Percentiles rank a stretch among this genome's conserved stretches.
Evolutionary conservation across 2,329 filamentous ascomycete genomes (phyloP).

Genomic region (Colletotrichum abscissum): DNA sequence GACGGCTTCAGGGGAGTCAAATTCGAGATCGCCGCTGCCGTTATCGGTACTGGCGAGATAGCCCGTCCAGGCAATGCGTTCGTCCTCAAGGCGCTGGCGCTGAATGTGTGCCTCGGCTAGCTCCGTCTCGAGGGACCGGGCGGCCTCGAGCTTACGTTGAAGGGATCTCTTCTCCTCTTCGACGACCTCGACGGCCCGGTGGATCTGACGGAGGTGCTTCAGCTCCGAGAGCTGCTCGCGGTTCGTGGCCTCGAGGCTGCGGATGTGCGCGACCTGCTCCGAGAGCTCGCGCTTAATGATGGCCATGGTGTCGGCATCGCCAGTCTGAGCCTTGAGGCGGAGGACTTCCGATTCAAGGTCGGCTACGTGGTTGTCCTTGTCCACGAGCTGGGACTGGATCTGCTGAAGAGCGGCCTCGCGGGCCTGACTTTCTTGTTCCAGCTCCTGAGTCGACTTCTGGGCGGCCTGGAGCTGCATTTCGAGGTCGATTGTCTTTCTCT

Average conservation of each 20-base stretch:
- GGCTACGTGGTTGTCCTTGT: constrained; percentile 78
- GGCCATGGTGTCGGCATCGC: constrained; percentile 85
- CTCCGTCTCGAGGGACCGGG: constrained; percentile 80
- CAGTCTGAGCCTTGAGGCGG: constrained; percentile 85
- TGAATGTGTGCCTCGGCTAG: constrained; percentile 84
- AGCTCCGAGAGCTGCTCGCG: constrained; percentile 84
- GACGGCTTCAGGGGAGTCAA: constrained; percentile 88
- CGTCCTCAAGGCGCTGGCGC: constrained; percentile 88
- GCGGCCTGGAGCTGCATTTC: constrained; percentile 61
- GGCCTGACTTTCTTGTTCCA: constrained; percentile 67
- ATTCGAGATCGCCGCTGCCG: constrained; percentile 72
- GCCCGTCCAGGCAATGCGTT: constrained; percentile 86
- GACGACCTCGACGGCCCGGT: constrained; percentile 91
- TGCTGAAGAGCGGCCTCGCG: constrained; percentile 68
- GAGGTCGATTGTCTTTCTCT: constrained; percentile 66
- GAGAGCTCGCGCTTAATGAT: constrained; percentile 89
- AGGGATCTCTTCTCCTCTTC: constrained; percentile 94
- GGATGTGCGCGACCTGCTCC: constrained; percentile 93
- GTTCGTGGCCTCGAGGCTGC: constrained; percentile 82
- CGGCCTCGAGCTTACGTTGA: constrained; percentile 79
- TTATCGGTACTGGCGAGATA: constrained; percentile 78
- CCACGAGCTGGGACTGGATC: constrained; percentile 73
- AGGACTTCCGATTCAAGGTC: constrained; percentile 86
- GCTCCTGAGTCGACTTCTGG: constrained; percentile 63
- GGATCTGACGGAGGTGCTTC: constrained; percentile 81